Percentiles rank a stretch among this genome's conserved stretches.
Conservation (phyloP, 306 rosid genomes). For the Urtica urens region DNA sequence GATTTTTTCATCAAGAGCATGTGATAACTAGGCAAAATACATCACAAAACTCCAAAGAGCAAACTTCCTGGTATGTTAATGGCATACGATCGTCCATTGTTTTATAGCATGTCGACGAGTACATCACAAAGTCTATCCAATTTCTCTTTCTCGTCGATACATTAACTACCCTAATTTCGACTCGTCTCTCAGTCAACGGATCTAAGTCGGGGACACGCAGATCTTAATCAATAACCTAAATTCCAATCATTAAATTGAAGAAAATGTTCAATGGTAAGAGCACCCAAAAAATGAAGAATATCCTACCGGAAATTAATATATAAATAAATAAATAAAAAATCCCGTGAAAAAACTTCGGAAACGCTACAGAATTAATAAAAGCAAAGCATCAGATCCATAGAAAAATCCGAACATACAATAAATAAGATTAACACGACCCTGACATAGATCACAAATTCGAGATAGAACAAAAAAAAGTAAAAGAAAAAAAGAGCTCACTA, state of each 20-base stretch:
- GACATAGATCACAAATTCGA: not conserved
- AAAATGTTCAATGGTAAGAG: not conserved
- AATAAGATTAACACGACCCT: too few species aligned
- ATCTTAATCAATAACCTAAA: constrained; percentile 17
- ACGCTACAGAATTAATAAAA: too few species aligned
- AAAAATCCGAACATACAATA: not conserved
- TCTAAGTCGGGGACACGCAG: constrained; percentile 19
- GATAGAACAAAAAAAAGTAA: not conserved
- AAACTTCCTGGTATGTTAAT: not conserved
- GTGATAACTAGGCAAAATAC: not conserved
- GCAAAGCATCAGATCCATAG: not conserved
- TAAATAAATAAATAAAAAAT: not conserved
- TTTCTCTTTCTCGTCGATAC: constrained; percentile 2
- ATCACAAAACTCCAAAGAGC: not conserved
- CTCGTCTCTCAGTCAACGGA: constrained; percentile 16
- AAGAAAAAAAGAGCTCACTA: constrained; percentile 41
- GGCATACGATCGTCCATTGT: not conserved
- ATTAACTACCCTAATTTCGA: constrained; percentile 2
- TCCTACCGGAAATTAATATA: not conserved
- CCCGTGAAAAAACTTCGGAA: not conserved
- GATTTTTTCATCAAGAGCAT: too few species aligned
- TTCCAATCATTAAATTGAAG: not conserved
- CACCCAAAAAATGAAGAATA: not conserved
- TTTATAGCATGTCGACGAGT: not conserved
- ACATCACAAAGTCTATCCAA: not conserved